These are phyloP conservation scores for Macadamia integrifolia DNA, from an alignment of 164 flowering plant genomes.

Conservation along the genomic window DNA sequence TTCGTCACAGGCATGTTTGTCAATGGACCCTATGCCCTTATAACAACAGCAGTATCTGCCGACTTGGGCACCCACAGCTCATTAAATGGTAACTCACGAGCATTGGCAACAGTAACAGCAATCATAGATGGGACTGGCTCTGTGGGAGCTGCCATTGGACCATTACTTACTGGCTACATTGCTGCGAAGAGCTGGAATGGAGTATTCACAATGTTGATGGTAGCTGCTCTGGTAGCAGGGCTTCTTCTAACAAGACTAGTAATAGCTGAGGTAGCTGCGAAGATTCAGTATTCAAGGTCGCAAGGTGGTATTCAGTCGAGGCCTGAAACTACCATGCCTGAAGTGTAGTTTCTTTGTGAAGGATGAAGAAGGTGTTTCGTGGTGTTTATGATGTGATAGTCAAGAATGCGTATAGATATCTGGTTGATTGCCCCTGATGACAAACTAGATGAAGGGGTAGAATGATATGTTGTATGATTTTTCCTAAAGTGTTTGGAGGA, in stretches of 20 bases:
- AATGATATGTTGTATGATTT: constrained; percentile 1
- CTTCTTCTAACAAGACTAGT: constrained; percentile 58
- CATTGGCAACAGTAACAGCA: constrained; percentile 79
- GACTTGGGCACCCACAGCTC: constrained; percentile 76
- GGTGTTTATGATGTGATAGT: background rate
- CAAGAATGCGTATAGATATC: background rate
- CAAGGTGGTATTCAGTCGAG: constrained; percentile 11
- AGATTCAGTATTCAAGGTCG: constrained; percentile 34
- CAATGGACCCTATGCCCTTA: constrained; percentile 81
- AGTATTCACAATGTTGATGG: constrained; percentile 75
- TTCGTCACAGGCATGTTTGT: constrained; percentile 67
- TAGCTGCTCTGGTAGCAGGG: constrained; percentile 59
- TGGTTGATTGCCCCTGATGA: constrained; percentile 3
- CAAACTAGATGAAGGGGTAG: constrained; percentile 5
- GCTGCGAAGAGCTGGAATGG: constrained; percentile 59
- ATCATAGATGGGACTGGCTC: constrained; percentile 91
- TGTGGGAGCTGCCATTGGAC: constrained; percentile 79
- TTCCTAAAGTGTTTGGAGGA: background rate
- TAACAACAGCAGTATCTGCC: constrained; percentile 84
- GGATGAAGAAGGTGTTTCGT: background rate
- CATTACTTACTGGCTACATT: constrained; percentile 64
- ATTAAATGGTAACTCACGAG: constrained; percentile 59
- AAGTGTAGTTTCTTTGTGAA: background rate
- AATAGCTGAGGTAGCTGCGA: constrained; percentile 54
- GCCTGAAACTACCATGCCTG: constrained; percentile 20